Evolutionary conservation across 73 alveolate genomes (phyloP).

Genomic region (Paramecium octaurelia): DNA sequence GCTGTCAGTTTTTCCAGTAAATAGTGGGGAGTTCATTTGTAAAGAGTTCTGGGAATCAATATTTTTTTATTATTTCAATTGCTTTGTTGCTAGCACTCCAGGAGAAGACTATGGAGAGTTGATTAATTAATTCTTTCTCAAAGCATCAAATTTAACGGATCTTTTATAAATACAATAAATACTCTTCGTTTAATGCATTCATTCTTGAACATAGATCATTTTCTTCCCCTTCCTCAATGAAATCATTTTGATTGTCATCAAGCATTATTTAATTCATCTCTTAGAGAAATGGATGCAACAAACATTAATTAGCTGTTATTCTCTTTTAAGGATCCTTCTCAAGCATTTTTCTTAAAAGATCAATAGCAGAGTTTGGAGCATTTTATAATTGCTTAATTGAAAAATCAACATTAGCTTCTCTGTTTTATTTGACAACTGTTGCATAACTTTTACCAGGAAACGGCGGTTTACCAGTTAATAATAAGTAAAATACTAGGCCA

Average conservation of each 20-base stretch:
- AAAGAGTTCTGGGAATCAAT: background rate
- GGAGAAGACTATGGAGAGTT: slow-evolving; percentile 27
- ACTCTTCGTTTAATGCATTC: slow-evolving; percentile 36
- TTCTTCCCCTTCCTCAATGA: background rate
- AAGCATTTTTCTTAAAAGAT: background rate
- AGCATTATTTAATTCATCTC: background rate
- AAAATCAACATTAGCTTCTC: slow-evolving; percentile 31
- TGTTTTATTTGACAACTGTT: slow-evolving; percentile 13
- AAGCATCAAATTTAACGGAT: slow-evolving; percentile 10
- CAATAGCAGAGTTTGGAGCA: background rate
- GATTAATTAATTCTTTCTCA: slow-evolving; percentile 10
- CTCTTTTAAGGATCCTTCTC: slow-evolving; percentile 39
- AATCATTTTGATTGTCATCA: background rate
- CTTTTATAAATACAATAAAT: background rate
- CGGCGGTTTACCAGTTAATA: slow-evolving; percentile 20
- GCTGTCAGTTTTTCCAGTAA: slow-evolving; percentile 19
- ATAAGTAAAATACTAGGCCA: slow-evolving; percentile 16
- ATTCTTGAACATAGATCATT: slow-evolving; percentile 2
- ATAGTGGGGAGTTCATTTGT: slow-evolving; percentile 19
- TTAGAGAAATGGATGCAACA: background rate
- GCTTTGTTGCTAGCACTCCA: background rate
- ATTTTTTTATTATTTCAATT: slow-evolving; percentile 1
- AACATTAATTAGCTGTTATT: background rate
- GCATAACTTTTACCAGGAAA: slow-evolving; percentile 46
- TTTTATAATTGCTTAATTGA: background rate